Evolutionary conservation across 1,139 yeast species (phyloP), one percentile per base, ranked within the genome.

Genomic region (Pichia sp.): DNA sequence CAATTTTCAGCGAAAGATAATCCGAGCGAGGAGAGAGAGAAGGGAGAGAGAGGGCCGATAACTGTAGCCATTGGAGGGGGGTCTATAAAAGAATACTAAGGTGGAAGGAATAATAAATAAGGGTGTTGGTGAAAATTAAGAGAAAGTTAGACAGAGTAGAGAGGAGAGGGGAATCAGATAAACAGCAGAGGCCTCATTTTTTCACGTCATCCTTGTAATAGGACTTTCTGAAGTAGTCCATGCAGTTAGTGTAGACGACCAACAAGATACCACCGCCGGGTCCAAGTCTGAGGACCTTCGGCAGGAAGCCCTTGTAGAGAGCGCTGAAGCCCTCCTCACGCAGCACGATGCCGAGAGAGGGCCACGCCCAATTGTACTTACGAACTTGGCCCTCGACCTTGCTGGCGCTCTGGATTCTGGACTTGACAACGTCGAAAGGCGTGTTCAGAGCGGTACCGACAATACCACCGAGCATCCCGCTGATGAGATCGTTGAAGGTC

Each of bases 231-330:
- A 93, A 93, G 75, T 90, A 88, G 69, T 91, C 96, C 96, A 91
- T 90, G 63, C 93, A 83, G 37, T 91, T 78, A 48, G 97, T 89
- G 76, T 90, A 93, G 19, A 95, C 99, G 50, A 95, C 98, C 69
- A 93, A 78, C 66, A 95, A 76, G 62, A 95, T 91, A 75, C 99
- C 99, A 69, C 99, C 99, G 66, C 99, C 99, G 56, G 99, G 99
- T 52, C 99, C 99, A 63, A 95, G 79, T 79, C 99, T 85, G 69
- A 93, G 79, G 21, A 95, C 98, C 78, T 95, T 95, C 62, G 99
- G 99, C 62, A 93, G 70, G 80, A 93, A 93, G 46, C 97, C 98
- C 74, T 88, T 91, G 73, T 90, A 90, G 55, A 91, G 79, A 13
- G 97, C 96, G 53, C 73, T 76, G 62, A 87, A 80, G 39, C 96